Percentiles rank a stretch among this genome's conserved stretches.
phyloP scores from a whole-genome alignment of 2,329 filamentous ascomycete species.

The Eutypella sp. region DNA sequence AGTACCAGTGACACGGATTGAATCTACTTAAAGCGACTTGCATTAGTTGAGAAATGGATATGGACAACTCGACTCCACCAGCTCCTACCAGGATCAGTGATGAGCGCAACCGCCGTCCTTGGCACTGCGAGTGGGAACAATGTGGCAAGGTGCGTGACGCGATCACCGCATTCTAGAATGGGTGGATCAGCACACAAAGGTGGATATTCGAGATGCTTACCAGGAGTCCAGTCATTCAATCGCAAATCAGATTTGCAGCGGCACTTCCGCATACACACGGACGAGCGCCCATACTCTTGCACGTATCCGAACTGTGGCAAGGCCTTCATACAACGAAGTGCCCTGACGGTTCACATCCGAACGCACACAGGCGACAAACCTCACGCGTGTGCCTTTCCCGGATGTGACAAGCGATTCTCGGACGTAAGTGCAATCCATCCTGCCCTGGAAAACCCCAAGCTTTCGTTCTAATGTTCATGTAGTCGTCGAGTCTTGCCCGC shows the following conservation, averaged over 20 bases:
- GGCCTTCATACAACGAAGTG: slow-evolving; percentile 67
- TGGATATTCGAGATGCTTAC: slow-evolving; percentile 8
- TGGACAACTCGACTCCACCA: too few relatives aligned
- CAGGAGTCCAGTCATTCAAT: slow-evolving; percentile 58
- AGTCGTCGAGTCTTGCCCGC: slow-evolving; percentile 62
- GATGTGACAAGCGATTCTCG: slow-evolving; percentile 65
- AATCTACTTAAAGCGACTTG: too few relatives aligned
- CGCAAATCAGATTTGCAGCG: slow-evolving; percentile 66
- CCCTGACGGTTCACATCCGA: slow-evolving; percentile 64
- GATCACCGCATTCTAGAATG: too few relatives aligned
- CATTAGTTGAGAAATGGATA: too few relatives aligned
- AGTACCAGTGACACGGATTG: too few relatives aligned
- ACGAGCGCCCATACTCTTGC: slow-evolving; percentile 63
- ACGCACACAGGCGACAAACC: slow-evolving; percentile 70
- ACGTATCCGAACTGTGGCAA: slow-evolving; percentile 57
- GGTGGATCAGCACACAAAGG: neutral
- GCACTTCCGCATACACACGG: slow-evolving; percentile 68
- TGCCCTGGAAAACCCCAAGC: slow-evolving; percentile 1
- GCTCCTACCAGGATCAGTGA: neutral
- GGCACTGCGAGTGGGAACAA: neutral
- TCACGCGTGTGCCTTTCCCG: slow-evolving; percentile 60
- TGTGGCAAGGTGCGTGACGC: neutral
- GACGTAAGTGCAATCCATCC: slow-evolving; percentile 47
- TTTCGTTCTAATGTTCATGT: slow-evolving; percentile 25
- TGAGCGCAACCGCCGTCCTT: neutral